Evolutionary conservation across 1,284 basidiomycete genomes (phyloP), one percentile per base, ranked within the genome.

Genomic region (Heterobasidion irregulare): DNA sequence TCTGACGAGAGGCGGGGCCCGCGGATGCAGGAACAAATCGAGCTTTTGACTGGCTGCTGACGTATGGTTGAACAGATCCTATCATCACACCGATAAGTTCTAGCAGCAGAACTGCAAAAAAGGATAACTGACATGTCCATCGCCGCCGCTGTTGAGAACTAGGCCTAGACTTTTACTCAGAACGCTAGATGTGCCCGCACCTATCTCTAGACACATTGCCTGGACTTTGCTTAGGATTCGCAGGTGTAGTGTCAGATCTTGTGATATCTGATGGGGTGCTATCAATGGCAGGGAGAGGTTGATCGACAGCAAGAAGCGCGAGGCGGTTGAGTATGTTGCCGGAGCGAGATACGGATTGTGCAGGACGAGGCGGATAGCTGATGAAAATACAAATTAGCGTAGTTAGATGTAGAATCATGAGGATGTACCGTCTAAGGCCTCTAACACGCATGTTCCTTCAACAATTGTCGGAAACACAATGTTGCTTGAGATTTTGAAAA

Each of bases 21-120:
- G 83, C 41, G 90, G 86, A 57, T 92, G 85, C 13, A 93, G 66
- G 15, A 90, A 71, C 12, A 85, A 71, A 56, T 90, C 86, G 52
- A 86, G 61, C 52, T 76, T 70, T 26, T 73, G 71, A 48, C 74
- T 12, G 4, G 34, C 33, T 7, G 38, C 38, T 41, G 26, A 26
- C 3, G 38, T 7, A 41, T n/a, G 10, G n/a, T 10, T 41, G 10
- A n/a, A n/a, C 38, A 10, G 38, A n/a, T 41, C 38, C 38, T 41
- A n/a, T 41, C 26, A 26, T 26, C 26, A 26, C 26, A 26, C 26
- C 26, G 26, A 26, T 26, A 26, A 26, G 26, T 26, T 26, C 26
- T 26, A 26, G 4, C 26, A 26, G 26, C 26, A 26, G 26, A 5
- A 26, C 26, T 26, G 26, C 26, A 26, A 26, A 26, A 26, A 26